Evolutionary conservation across 169 alveolate genomes (phyloP), one percentile per base, ranked within the genome.

Genomic region (Eimeria tenella): DNA sequence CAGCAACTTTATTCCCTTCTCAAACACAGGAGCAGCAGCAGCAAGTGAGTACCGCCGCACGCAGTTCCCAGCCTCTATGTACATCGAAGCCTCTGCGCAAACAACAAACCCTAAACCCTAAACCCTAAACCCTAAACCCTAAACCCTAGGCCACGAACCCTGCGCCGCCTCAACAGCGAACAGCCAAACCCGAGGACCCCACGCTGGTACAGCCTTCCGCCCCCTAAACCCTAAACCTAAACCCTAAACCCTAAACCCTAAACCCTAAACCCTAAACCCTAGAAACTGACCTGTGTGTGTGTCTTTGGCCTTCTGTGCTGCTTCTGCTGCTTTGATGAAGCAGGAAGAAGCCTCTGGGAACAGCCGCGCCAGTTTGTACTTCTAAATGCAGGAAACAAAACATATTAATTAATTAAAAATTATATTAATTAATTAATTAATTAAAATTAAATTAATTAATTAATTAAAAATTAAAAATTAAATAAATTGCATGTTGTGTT

Each of bases 21-120:
- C 62, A 21, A 86, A 74, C 21, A 60, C 82, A 42, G 70, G 82
- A 13, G 19, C 73, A 6, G 93, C 31, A 21, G 42, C 83, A 9
- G 31, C 42, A 21, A 74, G 21, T 4, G 50, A 25, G 56, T 60
- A 73, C 52, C 93, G 93, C 71, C 71, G 70, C 83, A 86, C 25
- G 71, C 52, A 53, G 83, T 65, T 86, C 17, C 93, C 93, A 3
- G 93, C 93, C 70, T 86, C 93, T 50, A 62, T 83, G 23, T 60
- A 56, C 68, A 86, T 13, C 70, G 63, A 21, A 7, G 84, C 93
- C 21, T 62, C 93, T 86, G 93, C 65, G 31, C 31, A 6, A n/a
- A 13, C 52, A 0, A 3, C 17, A 25, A 9, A 74, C 53, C 10
- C 60, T 6, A 74, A 68, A 15, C 49, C n/a, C n/a, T 23, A 13